These are phyloP conservation scores for Candida incommunis DNA, from an alignment of 805 yeast genomes.

Conservation along the genomic window DNA sequence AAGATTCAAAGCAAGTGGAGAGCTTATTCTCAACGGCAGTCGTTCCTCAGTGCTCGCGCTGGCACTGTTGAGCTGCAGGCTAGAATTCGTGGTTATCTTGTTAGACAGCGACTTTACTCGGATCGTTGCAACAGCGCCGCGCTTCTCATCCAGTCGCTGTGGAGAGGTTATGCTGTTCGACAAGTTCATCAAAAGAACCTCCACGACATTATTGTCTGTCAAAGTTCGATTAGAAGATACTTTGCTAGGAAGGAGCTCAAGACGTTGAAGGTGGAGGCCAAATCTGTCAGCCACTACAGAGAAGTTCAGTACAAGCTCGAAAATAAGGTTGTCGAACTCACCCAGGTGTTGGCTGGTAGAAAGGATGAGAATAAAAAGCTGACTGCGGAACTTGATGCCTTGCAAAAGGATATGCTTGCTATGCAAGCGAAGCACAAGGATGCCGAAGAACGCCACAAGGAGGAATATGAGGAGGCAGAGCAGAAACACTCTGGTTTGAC, in stretches of 20 bases:
- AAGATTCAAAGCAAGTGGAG: constrained; percentile 52
- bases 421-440: constrained; percentile 16
- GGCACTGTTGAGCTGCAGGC: constrained; percentile 49
- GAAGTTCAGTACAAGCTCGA: constrained; percentile 89
- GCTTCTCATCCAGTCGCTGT: constrained; percentile 50
- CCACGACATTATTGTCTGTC: constrained; percentile 54
- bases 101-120: constrained; percentile 38
- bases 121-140: constrained; percentile 52
- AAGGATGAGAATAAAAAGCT: constrained; percentile 63
- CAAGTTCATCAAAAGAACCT: constrained; percentile 30
- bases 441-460: constrained; percentile 12
- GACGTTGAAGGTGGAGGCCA: constrained; percentile 69
- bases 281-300: constrained; percentile 76
- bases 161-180: constrained; percentile 60
- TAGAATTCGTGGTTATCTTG: constrained; percentile 32
- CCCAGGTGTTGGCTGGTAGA: constrained; percentile 67
- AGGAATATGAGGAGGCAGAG: constrained; percentile 17
- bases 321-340: constrained; percentile 92
- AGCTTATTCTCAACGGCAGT: constrained; percentile 29
- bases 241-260: constrained; percentile 54
- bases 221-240: constrained; percentile 63
- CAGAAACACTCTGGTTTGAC: constrained; percentile 9
- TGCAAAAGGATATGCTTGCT: constrained; percentile 3
- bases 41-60: constrained; percentile 34
- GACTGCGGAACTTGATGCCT: constrained; percentile 1